A percentile compares a stretch with the other conserved stretches of the same genome.
These are phyloP conservation scores for Aphanomyces invadans DNA, from an alignment of 352 stramenopile genomes.

Conservation along the genomic window DNA sequence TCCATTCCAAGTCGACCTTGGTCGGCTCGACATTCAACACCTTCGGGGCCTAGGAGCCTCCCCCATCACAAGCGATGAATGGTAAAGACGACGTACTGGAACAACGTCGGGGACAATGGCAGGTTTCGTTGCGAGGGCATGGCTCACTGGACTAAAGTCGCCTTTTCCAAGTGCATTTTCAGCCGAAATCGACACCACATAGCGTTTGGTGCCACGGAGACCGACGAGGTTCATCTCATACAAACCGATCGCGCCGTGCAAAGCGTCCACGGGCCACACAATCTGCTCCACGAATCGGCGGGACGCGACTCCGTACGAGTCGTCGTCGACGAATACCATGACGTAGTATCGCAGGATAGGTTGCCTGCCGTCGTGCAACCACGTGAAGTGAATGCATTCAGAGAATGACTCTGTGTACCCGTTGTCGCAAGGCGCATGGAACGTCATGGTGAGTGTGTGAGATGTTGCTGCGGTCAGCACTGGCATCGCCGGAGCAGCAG, in stretches of 20 bases:
- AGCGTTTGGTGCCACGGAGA: constrained; percentile 39
- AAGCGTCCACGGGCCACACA: neutral
- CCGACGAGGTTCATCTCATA: constrained; percentile 28
- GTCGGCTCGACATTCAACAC: constrained; percentile 42
- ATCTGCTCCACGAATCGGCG: constrained; percentile 39
- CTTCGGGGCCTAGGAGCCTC: constrained; percentile 21
- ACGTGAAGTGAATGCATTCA: no score
- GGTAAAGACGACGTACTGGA: neutral
- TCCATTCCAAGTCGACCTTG: constrained; percentile 37
- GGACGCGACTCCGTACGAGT: constrained; percentile 47
- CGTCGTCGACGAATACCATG: constrained; percentile 42
- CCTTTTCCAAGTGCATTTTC: constrained; percentile 43
- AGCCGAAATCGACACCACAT: constrained; percentile 39
- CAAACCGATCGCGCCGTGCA: neutral
- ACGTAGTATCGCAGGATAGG: constrained; percentile 42
- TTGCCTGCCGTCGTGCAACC: no score
- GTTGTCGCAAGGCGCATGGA: constrained; percentile 42
- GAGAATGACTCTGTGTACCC: constrained; percentile 27
- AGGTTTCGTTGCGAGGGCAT: constrained; percentile 34
- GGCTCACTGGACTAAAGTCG: constrained; percentile 33
- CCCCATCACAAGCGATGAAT: no score
- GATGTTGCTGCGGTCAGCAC: constrained; percentile 29
- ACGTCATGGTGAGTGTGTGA: constrained; percentile 38
- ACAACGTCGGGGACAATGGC: constrained; percentile 37
- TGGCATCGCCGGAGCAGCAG: constrained; percentile 30